phyloP scores from a whole-genome alignment of 1,284 basidiomycete genomes.

The Malassezia obtusa region DNA sequence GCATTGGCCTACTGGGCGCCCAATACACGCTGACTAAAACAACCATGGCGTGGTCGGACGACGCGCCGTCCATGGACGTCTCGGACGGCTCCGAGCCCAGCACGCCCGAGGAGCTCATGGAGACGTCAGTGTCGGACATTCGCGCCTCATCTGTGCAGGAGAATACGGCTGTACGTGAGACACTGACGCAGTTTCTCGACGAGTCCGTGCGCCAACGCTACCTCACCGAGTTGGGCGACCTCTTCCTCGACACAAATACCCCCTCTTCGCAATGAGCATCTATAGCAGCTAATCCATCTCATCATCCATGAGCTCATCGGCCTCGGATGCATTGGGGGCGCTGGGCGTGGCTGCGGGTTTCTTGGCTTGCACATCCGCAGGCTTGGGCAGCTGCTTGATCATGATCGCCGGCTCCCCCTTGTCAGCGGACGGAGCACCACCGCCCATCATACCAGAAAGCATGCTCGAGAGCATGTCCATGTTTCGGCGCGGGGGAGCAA shows the following conservation, averaged over 20 bases:
- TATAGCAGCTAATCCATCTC: slow-evolving; percentile 14
- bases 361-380: not conserved
- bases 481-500: slow-evolving; percentile 4
- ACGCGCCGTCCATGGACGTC: not conserved
- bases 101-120: not conserved
- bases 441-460: slow-evolving; percentile 11
- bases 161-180: not conserved
- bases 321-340: not conserved
- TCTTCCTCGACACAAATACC: not conserved
- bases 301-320: slow-evolving; percentile 15
- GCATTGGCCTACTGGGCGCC: no score
- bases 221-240: not conserved
- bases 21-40: slow-evolving; percentile 10
- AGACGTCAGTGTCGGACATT: not conserved
- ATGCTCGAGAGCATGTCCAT: slow-evolving; percentile 15
- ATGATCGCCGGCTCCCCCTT: not conserved
- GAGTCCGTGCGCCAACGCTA: slow-evolving; percentile 1
- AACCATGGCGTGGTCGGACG: not conserved
- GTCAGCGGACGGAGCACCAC: not conserved
- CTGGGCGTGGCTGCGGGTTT: not conserved
- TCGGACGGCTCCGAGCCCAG: not conserved
- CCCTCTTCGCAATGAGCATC: not conserved
- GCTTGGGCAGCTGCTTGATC: slow-evolving; percentile 12
- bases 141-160: not conserved
- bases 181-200: not conserved